Base-by-base conservation (phyloP, 2,329 filamentous ascomycete genomes). In the Hymenoscyphus scutula region DNA sequence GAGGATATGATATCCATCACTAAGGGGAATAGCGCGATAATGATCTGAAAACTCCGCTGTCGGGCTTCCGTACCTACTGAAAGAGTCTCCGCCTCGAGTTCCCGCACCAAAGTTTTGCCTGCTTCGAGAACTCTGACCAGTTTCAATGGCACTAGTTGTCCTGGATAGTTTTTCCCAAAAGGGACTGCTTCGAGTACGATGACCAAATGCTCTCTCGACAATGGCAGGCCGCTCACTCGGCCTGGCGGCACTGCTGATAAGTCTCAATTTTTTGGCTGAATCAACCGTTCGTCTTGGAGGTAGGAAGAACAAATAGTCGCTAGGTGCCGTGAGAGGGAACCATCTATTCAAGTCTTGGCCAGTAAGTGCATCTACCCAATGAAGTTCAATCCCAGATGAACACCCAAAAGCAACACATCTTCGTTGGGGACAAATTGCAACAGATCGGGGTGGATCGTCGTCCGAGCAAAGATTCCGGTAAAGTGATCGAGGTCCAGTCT, bases 381-480 rank as follows among this genome's bases (percentile, higher is more conserved):
- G 85, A 45, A 89, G 75, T 69, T 89, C 86, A 59, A 89, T 83
- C 1, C 86, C 84, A 7, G 81, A 78, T 13, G 81, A 80, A 65
- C 84, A 88, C 15, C 87, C 87, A 75, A 89, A 89, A 8, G 85
- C 86, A 37, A 88, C 83, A 67, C 85, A 88, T 58, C 81, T 80
- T 54, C 84, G 80, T 62, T 86, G 83, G n/a, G 86, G 86, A 67
- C 84, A 88, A 37, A 89, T 82, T 0, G 86, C 83, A 10, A 89
- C 81, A 45, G 84, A 87, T n/a, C 83, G 81, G 13, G 87, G 87
- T 17, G 83, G 83, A 65, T 89, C 85, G 59, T 88, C 82, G 41
- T 81, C 75, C 1, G 81, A 84, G 69, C 86, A 88, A 48, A 89
- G 80, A 82, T 69, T 76, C 78, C 73, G 67, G 61, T 80, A 68